Base-by-base conservation (phyloP, 306 rosid genomes). In the Vigna angularis region DNA sequence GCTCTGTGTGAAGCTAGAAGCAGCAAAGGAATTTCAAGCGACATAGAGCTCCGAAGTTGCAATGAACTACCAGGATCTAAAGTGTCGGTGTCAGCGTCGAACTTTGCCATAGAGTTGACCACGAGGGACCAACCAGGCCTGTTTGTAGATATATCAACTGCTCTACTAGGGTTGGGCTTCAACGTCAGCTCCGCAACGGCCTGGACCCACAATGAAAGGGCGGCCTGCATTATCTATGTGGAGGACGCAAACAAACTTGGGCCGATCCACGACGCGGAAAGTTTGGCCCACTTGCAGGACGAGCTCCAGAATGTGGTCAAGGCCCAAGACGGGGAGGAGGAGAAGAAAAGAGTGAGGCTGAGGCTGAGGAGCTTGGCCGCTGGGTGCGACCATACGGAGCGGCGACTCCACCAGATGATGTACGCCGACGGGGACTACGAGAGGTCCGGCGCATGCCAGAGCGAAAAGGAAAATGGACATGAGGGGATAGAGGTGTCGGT, bases 331-430 rank as follows among this genome's bases (percentile, higher is more conserved):
- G 86, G 87, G 2, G 91, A 87, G 66, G 85, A 87, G 0, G 89
- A 86, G 79, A 79, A 76, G 73, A 81, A 22, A 42, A 32, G 45
- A 34, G 24, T 16, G 85, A 68, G 84, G 66, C 16, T 85, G 48
- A 85, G 79, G 81, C 16, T 89, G 66, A 78, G 81, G 0, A 75
- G 65, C 38, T 85, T 89, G 0, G 65, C 63, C 0, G 84, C 81
- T 0, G 86, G 88, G 8, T 61, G 83, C 49, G 79, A 86, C 72
- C 96, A 84, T 74, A 83, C 82, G 1, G 96, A 92, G 73, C 79
- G 91, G 78, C 88, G 91, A 78, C 90, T 92, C 14, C 96, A 90
- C 88, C 97, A 92, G 83, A 20, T 92, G 79, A 88, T 92, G 97
- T 82, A 70, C 6, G 83, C 48, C 2, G 87, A 84, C 7, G 72